phyloP scores from a whole-genome alignment of 2,329 filamentous ascomycete genomes.

The Plenodomus lindquistii region DNA sequence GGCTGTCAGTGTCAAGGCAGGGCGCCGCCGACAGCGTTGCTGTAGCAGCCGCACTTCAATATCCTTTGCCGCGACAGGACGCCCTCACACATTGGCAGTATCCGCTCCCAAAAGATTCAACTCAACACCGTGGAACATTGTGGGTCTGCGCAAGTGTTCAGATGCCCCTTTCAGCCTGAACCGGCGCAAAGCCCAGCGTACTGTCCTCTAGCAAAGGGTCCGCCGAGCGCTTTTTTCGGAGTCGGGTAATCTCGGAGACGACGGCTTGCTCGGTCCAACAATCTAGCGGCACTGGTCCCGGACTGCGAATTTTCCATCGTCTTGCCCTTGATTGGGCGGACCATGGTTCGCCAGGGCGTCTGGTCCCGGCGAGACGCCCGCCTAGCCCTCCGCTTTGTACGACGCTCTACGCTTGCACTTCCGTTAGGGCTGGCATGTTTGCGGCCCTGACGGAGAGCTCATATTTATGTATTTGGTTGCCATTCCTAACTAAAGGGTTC shows the following conservation, averaged over 20 bases:
- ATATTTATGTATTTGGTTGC: no score
- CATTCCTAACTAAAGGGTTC: no score
- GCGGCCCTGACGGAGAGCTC: no score
- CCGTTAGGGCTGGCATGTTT: no score
- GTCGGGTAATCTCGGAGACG: constrained; percentile 23
- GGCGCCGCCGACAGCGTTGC: constrained; percentile 16
- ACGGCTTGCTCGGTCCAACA: constrained; percentile 19
- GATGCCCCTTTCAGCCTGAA: constrained; percentile 21
- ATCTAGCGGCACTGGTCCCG: constrained; percentile 14
- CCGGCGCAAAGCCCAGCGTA: constrained; percentile 11
- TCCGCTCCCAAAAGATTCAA: constrained; percentile 4
- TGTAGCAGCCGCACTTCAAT: constrained; percentile 22
- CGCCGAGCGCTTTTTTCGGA: constrained; percentile 14
- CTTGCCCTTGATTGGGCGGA: constrained; percentile 14
- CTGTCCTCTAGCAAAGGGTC: constrained; percentile 10
- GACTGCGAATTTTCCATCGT: constrained; percentile 22
- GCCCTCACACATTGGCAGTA: constrained; percentile 15
- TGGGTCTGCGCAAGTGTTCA: constrained; percentile 28
- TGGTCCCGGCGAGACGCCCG: constrained; percentile 10
- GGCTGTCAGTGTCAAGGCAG: constrained; percentile 3
- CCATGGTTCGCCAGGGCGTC: constrained; percentile 15
- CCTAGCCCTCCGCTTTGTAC: constrained; percentile 4
- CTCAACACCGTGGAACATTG: constrained; percentile 17
- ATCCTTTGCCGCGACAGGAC: constrained; percentile 15
- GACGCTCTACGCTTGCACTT: background rate